Base-by-base conservation (phyloP, 1,284 basidiomycete species). In the Tilletia caries region DNA sequence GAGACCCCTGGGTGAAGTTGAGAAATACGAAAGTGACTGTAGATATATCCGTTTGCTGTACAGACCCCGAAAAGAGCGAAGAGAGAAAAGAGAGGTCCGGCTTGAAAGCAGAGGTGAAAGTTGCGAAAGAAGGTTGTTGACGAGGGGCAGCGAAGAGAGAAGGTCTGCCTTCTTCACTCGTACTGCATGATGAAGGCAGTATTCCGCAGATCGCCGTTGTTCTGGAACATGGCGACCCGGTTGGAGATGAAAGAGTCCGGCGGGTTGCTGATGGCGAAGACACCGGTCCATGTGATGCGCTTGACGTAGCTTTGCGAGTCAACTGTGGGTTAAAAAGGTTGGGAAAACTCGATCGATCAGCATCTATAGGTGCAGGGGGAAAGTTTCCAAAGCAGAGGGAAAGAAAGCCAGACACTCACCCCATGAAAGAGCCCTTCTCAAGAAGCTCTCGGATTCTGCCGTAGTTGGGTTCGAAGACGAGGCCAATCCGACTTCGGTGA, bases 401-500 rank as follows among this genome's bases (percentile, higher is more conserved):
- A 29, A 4, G 18, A 29, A 54, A 50, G 25, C 25, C 46, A 50
- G 46, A 18, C 6, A 62, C 58, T 62, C 58, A 62, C 58, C 58
- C 58, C 58, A 62, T 12, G 32, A 13, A 34, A 62, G 32, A 29
- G 58, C 58, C 18, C 32, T 20, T 8, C 58, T 27, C 4, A 65
- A 23, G 64, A 65, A 65, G 41, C 33, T 15, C 29, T 65, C 72
- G 50, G 79, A 73, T 13, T 81, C 65, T 8, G 46, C 34, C 60
- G 75, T 68, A 6, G 50, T 60, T 0, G 77, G 75, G 48, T 74
- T 67, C 20, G 73, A 75, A 0, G 70, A 67, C 18, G 69, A 43
- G 1, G 79, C 81, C 52, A 78, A 79, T 0, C 77, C 76, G 18
- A 69, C 67, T 46, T 81, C 79, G 13, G 79, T 81, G 25, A 81